phyloP scores from a whole-genome alignment of 345 rosid genomes.

The Lepidium africanum region DNA sequence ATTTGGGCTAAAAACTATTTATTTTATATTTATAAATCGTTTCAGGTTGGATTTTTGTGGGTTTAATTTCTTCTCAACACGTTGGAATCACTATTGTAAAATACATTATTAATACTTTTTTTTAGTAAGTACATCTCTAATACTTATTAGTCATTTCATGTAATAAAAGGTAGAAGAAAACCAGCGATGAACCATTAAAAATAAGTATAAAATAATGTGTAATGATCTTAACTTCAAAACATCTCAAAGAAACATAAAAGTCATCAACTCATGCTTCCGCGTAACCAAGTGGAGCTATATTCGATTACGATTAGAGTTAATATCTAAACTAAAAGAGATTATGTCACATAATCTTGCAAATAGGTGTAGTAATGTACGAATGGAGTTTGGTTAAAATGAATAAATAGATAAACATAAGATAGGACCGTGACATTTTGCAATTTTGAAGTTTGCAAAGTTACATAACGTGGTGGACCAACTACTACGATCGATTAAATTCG shows the following conservation, averaged over 20 bases:
- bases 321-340: neutral
- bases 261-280: neutral
- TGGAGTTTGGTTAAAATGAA: neutral
- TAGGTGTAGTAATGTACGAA: neutral
- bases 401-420: neutral
- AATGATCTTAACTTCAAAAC: neutral
- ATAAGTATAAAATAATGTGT: neutral
- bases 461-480: slow-evolving; percentile 21
- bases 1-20: too few species aligned
- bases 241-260: neutral
- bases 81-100: neutral
- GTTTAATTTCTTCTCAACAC: too few species aligned
- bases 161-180: neutral
- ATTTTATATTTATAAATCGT: too few species aligned
- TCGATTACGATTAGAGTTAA: neutral
- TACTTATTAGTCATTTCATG: neutral
- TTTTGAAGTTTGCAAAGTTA: neutral
- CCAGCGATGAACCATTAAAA: neutral
- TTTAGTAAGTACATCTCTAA: neutral
- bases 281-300: neutral
- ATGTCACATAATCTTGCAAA: neutral
- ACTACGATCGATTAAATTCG: neutral
- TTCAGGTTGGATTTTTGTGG: too few species aligned
- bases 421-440: neutral
- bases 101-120: neutral